Evolutionary conservation across 1,139 yeast genomes (phyloP), one percentile per base, ranked within the genome.

Genomic region (Meyerozyma carpophila): DNA sequence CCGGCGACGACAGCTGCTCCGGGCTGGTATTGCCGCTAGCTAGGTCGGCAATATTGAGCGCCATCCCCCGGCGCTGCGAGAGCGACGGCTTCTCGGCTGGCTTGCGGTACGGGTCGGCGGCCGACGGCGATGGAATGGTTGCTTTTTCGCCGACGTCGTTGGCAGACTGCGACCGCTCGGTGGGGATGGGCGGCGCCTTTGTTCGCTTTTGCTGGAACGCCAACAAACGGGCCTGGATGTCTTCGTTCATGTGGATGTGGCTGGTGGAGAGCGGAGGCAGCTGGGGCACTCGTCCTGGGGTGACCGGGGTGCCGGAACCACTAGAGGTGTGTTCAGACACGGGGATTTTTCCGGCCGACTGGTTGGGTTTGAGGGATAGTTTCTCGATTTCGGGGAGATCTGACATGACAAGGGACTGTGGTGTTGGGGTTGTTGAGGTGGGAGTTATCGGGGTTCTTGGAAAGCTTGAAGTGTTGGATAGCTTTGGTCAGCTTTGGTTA

Each of bases 141-240:
- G 49, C 39, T 2, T 34, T 6, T n/a, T 44, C 41, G 32, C 39
- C 39, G 2, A 51, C 38, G 26, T 51, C 54, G 21, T 52, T 50
- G 37, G 41, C 13, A 3, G 41, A 27, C 9, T 39, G 21, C 26
- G 36, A 39, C 13, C 36, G 11, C 16, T 27, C 25, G 37, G 36
- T 11, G 36, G 24, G 14, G 6, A 16, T 5, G 4, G 56, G 55
- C 14, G 67, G 56, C 38, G 65, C 66, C 47, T 70, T 68, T 26
- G 77, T 70, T 50, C 89, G 68, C 56, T 78, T 79, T 50, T 82
- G 85, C 57, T 84, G 93, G 52, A 84, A 83, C 0, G 91, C 91
- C 62, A 83, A 65, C 41, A 86, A 70, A 50, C 89, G 69, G 1
- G 93, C 94, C 61, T 84, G 93, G 44, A 84, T 74, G 50, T 82